A percentile compares a stretch with the other conserved stretches of the same genome.
Conservation (phyloP, 169 alveolate species). For the Eimeria nieschulzi region DNA sequence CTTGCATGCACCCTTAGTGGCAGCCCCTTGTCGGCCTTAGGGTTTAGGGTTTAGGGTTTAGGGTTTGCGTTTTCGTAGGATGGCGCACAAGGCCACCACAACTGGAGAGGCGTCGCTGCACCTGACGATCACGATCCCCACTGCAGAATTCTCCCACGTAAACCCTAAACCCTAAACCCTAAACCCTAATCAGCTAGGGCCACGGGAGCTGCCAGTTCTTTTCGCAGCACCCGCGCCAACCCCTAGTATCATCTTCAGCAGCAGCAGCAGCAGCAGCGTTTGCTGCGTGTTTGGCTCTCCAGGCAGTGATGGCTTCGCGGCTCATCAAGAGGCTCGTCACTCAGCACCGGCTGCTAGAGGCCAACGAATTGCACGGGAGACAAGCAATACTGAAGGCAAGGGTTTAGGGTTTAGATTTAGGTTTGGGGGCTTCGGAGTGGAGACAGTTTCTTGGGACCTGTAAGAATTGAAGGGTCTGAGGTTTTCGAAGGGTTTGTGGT, state of each 20-base stretch:
- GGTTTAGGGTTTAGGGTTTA: neutral
- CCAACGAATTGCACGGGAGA: slow-evolving; percentile 16
- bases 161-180: slow-evolving; percentile 33
- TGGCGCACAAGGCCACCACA: slow-evolving; percentile 69
- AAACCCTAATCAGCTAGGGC: neutral
- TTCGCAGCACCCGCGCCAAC: neutral
- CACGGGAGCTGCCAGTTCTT: neutral
- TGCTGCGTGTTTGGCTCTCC: neutral
- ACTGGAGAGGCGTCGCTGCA: slow-evolving; percentile 63
- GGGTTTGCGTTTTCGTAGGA: slow-evolving; percentile 46
- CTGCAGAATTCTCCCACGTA: slow-evolving; percentile 64
- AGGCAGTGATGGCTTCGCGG: slow-evolving; percentile 23
- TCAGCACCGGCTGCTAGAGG: slow-evolving; percentile 30
- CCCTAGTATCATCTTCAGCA: neutral
- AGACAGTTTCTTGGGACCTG: no score
- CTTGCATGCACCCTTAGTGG: neutral
- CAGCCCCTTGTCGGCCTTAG: neutral
- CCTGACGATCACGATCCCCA: slow-evolving; percentile 72
- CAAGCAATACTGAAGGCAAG: slow-evolving; percentile 19
- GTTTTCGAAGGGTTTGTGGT: neutral
- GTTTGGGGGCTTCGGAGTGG: neutral
- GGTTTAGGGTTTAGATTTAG: neutral
- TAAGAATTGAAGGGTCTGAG: no score
- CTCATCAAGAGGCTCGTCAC: slow-evolving; percentile 22
- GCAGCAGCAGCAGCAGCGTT: slow-evolving; percentile 38